Evolutionary conservation across 805 yeast genomes (phyloP), one percentile per base, ranked within the genome.

Genomic region (Cyberlindnera euphorbiiphila): DNA sequence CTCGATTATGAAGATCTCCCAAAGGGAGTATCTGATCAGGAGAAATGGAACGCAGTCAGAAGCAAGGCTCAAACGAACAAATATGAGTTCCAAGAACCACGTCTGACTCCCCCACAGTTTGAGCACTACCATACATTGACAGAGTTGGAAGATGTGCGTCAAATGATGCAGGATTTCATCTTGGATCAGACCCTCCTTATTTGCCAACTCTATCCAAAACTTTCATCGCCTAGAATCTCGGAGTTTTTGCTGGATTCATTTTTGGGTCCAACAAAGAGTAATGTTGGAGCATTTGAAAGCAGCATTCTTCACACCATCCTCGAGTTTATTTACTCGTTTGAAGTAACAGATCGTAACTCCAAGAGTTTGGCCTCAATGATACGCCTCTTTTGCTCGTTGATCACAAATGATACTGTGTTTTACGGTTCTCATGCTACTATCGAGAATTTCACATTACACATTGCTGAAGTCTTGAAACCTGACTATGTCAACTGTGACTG

Each of bases 401-500:
- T 72, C 4, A 62, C 62, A 32, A 69, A 70, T 27, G 59, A 59
- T 11, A 45, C 56, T 1, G 58, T 70, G 4, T 65, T 65, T 34
- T 62, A 60, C 18, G 60, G 62, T 11, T 49, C 64, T 12, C 59
- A 58, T 12, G 46, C 53, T 1, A 42, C 62, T 1, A 43, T 69
- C 11, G 65, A 62, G 7, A 53, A 56, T 7, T 69, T 73, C 38
- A 42, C 68, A 4, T 32, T 47, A 0, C 65, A 65, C 24, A 51
- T 77, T 21, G 51, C 61, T 10, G 57, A 51, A 2, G 61, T 63
- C 3, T 42, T 76, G 9, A 56, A 47, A 1, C 59, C 67, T 2
- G 66, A 65, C 25, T 52, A 56, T 41, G 60, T 60, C 3, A 68
- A 72, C 42, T 52, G 65, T 19, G 65, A 68, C 12, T 85, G 85